Conservation (phyloP, 2,329 filamentous ascomycete species). For the Fusarium sp. region DNA sequence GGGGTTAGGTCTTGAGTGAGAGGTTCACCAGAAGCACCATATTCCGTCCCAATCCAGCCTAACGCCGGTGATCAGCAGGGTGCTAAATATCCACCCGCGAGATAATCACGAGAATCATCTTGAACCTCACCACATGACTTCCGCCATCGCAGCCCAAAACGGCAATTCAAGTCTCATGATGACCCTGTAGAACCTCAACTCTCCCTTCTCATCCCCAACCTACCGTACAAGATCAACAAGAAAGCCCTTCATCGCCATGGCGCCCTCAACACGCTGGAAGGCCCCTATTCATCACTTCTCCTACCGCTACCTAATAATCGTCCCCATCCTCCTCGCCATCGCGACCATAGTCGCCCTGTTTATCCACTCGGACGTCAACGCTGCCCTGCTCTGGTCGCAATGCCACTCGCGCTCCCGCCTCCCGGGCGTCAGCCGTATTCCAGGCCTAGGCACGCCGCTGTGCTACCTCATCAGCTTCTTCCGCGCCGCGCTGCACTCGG, state of each 20-base stretch:
- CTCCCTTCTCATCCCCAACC: not conserved
- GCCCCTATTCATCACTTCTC: conserved; percentile 68
- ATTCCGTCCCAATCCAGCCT: not conserved
- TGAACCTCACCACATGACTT: conserved; percentile 37
- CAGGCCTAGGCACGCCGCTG: conserved; percentile 61
- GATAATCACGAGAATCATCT: conserved; percentile 38
- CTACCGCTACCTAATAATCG: conserved; percentile 67
- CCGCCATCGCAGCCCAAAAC: not conserved
- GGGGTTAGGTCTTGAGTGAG: too few relatives aligned
- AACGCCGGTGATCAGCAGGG: too few relatives aligned
- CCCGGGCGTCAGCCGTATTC: conserved; percentile 61
- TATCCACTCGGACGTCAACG: conserved; percentile 65
- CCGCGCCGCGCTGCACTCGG: conserved; percentile 59
- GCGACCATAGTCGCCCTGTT: conserved; percentile 61
- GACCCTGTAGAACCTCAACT: not conserved
- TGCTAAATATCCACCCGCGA: too few relatives aligned
- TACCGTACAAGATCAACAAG: not conserved
- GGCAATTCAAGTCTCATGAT: not conserved
- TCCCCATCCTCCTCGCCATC: conserved; percentile 63
- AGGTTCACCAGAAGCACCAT: too few relatives aligned
- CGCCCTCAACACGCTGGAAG: conserved; percentile 44
- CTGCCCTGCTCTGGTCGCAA: conserved; percentile 68
- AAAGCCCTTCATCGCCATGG: conserved; percentile 34
- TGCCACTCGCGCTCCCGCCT: conserved; percentile 66
- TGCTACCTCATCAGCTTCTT: conserved; percentile 70